Percentiles rank a stretch among this genome's conserved stretches.
Evolutionary conservation across 371 early-diverging fungal genomes (phyloP).

Genomic region (Cokeromyces recurvatus): DNA sequence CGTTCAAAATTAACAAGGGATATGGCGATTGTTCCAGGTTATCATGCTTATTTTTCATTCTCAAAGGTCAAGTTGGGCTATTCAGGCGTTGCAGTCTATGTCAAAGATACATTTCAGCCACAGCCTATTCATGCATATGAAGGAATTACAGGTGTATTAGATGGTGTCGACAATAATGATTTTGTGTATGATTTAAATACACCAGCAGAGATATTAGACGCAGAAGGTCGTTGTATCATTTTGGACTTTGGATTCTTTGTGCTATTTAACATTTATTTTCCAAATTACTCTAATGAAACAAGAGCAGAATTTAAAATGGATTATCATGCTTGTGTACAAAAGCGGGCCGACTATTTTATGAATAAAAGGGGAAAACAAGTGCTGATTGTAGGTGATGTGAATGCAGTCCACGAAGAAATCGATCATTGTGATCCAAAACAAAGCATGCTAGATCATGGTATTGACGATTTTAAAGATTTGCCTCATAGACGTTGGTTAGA

Average conservation of each 20-base stretch:
- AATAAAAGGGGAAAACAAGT: slow-evolving; percentile 54
- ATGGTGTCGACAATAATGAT: neutral
- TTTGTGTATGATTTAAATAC: slow-evolving; percentile 10
- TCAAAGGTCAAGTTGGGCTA: slow-evolving; percentile 60
- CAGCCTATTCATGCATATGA: slow-evolving; percentile 57
- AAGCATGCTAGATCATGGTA: slow-evolving; percentile 49
- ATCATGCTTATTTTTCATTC: slow-evolving; percentile 69
- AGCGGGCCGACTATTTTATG: slow-evolving; percentile 47
- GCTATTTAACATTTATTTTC: slow-evolving; percentile 81
- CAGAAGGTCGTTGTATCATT: slow-evolving; percentile 78
- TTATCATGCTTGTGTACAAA: slow-evolving; percentile 53
- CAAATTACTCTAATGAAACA: slow-evolving; percentile 58
- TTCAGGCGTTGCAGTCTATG: slow-evolving; percentile 75
- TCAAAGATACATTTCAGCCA: slow-evolving; percentile 34
- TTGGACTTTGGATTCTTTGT: slow-evolving; percentile 78
- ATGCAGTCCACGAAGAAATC: slow-evolving; percentile 67
- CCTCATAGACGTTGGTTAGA: slow-evolving; percentile 72
- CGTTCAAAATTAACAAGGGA: slow-evolving; percentile 53
- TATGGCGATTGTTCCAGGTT: slow-evolving; percentile 68
- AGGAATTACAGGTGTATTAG: slow-evolving; percentile 57
- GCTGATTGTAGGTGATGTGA: slow-evolving; percentile 77
- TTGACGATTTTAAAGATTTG: slow-evolving; percentile 60
- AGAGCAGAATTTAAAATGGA: slow-evolving; percentile 62
- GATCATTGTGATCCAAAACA: slow-evolving; percentile 80
- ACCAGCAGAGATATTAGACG: slow-evolving; percentile 56